Percentiles rank a stretch among this genome's conserved stretches.
Conservation (phyloP, 2,329 filamentous ascomycete genomes). For the Tolypocladium ovalisporum region DNA sequence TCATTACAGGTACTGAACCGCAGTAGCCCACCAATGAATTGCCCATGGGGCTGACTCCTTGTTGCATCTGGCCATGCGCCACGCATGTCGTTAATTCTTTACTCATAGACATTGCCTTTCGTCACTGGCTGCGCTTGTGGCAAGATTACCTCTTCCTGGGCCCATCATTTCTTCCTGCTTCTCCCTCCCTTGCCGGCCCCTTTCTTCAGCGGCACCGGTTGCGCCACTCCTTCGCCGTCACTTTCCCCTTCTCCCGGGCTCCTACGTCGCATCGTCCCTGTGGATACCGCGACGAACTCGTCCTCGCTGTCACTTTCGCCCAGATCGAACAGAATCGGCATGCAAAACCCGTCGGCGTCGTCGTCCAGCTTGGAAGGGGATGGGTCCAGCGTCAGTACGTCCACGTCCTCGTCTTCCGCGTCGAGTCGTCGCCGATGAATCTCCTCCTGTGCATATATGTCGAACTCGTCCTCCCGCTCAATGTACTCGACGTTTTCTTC, state of each 20-base stretch:
- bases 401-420: conserved; percentile 85
- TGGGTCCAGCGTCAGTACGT: conserved; percentile 70
- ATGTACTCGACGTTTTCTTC: conserved; percentile 98
- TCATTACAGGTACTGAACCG: not conserved
- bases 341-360: conserved; percentile 59
- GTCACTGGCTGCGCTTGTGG: not conserved
- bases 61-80: not conserved
- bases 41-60: not conserved
- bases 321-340: conserved; percentile 89
- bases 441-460: conserved; percentile 92
- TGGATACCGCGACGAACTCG: conserved; percentile 58
- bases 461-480: conserved; percentile 93
- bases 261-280: conserved; percentile 77
- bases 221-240: conserved; percentile 42
- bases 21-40: not conserved
- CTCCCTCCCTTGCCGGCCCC: conserved; percentile 23
- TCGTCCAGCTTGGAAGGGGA: conserved; percentile 49
- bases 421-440: conserved; percentile 85
- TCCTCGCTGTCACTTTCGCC: conserved; percentile 94
- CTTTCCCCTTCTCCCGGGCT: conserved; percentile 67
- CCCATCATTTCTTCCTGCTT: conserved; percentile 26
- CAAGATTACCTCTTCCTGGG: not conserved
- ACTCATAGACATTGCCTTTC: not conserved
- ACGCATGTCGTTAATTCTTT: not conserved
- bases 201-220: conserved; percentile 28